Base-by-base conservation (phyloP, 371 early-diverging fungal genomes). In the Mortierella sp. region DNA sequence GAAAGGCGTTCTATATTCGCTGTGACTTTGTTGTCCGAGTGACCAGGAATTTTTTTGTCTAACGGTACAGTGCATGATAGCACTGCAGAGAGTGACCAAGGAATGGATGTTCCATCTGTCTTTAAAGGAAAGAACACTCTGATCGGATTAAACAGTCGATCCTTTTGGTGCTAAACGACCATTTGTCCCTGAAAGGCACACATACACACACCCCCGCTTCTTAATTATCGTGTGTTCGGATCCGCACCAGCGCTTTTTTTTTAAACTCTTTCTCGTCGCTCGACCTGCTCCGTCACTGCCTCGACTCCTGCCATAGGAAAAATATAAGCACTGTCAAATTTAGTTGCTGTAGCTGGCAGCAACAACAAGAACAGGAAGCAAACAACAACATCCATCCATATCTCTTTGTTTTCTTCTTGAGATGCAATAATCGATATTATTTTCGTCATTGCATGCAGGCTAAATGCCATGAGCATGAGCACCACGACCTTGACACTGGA, bases 91-190 rank as follows among this genome's bases (percentile, higher is more conserved):
- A 28, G 26, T 31, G 31, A 31, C 9, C 61, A 14, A 61, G 31
- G 16, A 34, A 61, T 61, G 61, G 61, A 61, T 61, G 61, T 61
- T 61, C 61, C 61, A 61, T 61, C 61, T 5, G 61, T 31, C 59
- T 11, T 26, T 16, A 59, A 4, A 34, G 19, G 5, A 31, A 16
- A 31, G 31, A 2, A 61, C 14, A 61, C 6, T 16, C 2, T 5
- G 34, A 5, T 34, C 6, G 6, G 21, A 31, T 34, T 34, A 19
- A 34, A 19, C 34, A 54, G n/a, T 19, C n/a, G 34, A 61, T 19
- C 61, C 16, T 19, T 61, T 61, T 61, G 21, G 8, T 5, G 34
- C 61, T 19, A 61, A 61, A 34, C 9, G 13, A 16, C 16, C 34
- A 14, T 40, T 40, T 19, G 67, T 67, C 40, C 40, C 67, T 67